Evolutionary conservation across 2,329 filamentous ascomycete species (phyloP), one percentile per base, ranked within the genome.

Genomic region (Claviceps spartinae): DNA sequence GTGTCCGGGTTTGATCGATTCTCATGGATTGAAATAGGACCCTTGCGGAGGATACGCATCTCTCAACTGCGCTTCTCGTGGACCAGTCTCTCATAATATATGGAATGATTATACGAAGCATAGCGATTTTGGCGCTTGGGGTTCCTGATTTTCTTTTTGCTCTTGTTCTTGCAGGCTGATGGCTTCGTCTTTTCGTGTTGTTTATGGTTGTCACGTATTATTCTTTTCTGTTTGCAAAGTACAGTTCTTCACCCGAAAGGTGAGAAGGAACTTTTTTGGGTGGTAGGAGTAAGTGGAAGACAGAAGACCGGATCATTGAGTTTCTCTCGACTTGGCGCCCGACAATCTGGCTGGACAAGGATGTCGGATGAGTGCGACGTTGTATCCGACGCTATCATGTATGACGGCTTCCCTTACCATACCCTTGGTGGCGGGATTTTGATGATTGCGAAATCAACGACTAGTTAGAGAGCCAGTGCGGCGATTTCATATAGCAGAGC

Each of bases 101-200:
- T 37, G 51, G 53, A 54, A 47, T 55, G 58, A 58, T 62, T 59
- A 61, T 57, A 62, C 47, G 62, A 63, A 66, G 67, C 67, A 70
- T 70, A 70, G 68, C 68, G 68, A 66, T 60, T 55, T 57, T 52
- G 67, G 67, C 64, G 67, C 70, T 65, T 53, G 54, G 58, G 48
- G 34, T 49, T 47, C 14, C 38, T 34, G 20, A 13, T 47, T 11
- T 47, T 30, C 9, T 34, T 11, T 34, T 30, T 30, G 26, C 8
- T 9, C 11, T 34, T 34, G 30, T 47, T 26, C 26, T 22, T 46
- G 5, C n/a, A 20, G 36, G 41, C 13, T 7, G 50, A 48, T 38
- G 53, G 47, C 50, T 47, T 43, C 26, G n/a, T 20, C 2, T 51
- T 16, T 13, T 45, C 24, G 36, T 43, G 14, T 46, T 11, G 30